Base-by-base conservation (phyloP, 192 early-diverging fungal species). In the Backusella sp. region DNA sequence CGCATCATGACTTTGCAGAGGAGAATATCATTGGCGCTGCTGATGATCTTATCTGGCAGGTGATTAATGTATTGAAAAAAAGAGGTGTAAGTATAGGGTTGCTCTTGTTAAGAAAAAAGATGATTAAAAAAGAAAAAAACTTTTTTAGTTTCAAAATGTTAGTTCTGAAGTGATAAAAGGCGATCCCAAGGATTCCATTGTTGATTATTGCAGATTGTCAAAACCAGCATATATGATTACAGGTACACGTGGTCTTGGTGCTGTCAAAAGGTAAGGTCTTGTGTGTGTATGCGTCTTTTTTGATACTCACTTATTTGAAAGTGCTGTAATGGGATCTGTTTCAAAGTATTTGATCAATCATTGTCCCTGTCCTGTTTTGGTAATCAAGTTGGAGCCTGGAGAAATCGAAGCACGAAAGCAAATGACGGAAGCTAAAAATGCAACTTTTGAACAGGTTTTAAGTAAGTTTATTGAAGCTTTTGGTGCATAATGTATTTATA, bases 101-200 rank as follows among this genome's bases (percentile, higher is more conserved):
- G 30, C 30, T 32, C 30, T 32, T 32, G 1, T 32, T 32, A 1
- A 32, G 30, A 32, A 32, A 32, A 32, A 32, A 32, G 30, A 32
- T 32, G 30, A 32, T 32, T 32, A 32, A 32, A 32, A 32, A 30
- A 30, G n/a, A n/a, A 1, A 32, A 32, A 32, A 32, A 32, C 30
- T 32, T 32, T 56, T 23, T 26, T 68, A 78, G 77, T 78, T 78
- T 52, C 9, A 78, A 39, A 53, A 78, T 23, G 72, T 78, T 1
- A 37, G 11, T 23, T 53, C 72, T 36, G 77, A 78, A 59, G 35
- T 52, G 21, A 17, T 78, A 14, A n/a, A 39, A 35, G 77, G 77
- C 4, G 70, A 78, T 37, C 72, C 77, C 15, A 78, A 78, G 28
- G n/a, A 73, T 30, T 78, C 77, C 19, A 66, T 73, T n/a, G 46